Conservation (phyloP, 2,329 filamentous ascomycete species). For the Clonostachys sp. region DNA sequence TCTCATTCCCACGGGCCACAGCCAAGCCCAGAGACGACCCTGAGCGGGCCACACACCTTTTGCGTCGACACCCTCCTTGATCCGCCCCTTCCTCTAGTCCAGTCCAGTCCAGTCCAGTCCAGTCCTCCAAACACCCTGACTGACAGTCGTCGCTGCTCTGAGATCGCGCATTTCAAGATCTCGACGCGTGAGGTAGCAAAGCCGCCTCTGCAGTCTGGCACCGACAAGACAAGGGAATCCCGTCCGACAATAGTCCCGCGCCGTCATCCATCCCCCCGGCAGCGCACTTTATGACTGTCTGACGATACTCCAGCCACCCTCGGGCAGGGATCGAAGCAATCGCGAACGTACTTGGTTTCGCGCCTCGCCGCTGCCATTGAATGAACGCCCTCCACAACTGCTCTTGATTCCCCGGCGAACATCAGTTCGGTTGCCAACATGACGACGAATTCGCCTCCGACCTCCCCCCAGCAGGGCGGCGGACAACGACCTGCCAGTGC, state of each 20-base stretch:
- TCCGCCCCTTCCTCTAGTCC: not conserved
- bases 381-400: not conserved
- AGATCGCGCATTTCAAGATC: too few species aligned
- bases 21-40: too few species aligned
- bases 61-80: not conserved
- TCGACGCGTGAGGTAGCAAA: too few species aligned
- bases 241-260: too few species aligned
- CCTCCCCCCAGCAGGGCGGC: slow-evolving; percentile 48
- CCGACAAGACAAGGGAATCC: too few species aligned
- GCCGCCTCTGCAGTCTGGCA: too few species aligned
- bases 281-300: too few species aligned
- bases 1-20: too few species aligned
- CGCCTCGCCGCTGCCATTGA: not conserved
- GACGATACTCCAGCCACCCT: not conserved
- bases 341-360: too few species aligned
- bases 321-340: not conserved
- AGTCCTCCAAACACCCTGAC: too few species aligned
- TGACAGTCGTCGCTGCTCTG: too few species aligned
- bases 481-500: slow-evolving; percentile 70
- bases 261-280: too few species aligned
- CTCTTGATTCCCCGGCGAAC: slow-evolving; percentile 11
- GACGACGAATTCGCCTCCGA: slow-evolving; percentile 63
- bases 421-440: slow-evolving; percentile 27
- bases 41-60: not conserved
- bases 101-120: not conserved